phyloP scores from a whole-genome alignment of 257 asterid species.

The Osmanthus fragrans region DNA sequence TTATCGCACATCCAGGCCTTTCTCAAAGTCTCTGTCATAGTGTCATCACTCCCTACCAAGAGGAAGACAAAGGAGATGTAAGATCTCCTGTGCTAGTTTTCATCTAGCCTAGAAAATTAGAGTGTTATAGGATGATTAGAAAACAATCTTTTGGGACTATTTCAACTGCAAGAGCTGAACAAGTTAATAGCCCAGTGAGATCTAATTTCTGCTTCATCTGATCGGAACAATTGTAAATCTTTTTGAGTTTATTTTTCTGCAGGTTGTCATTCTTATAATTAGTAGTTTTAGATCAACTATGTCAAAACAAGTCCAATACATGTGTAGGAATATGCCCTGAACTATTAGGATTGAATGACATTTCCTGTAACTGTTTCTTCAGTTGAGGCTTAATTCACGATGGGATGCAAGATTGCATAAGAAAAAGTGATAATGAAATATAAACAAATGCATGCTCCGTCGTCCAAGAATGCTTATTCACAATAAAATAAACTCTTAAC shows the following conservation, averaged over 20 bases:
- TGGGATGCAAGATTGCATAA: too few relatives aligned
- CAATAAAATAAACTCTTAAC: too few relatives aligned
- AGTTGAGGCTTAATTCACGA: too few relatives aligned
- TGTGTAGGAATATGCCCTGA: neutral
- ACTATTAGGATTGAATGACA: too few relatives aligned
- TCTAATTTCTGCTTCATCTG: constrained; percentile 9
- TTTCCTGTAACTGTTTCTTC: too few relatives aligned
- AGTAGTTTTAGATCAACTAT: too few relatives aligned
- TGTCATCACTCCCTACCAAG: neutral
- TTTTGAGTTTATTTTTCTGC: too few relatives aligned
- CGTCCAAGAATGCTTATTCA: too few relatives aligned
- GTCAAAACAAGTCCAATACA: neutral
- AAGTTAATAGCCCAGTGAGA: neutral
- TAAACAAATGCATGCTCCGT: too few relatives aligned
- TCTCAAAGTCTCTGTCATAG: constrained; percentile 11
- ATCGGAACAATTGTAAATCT: neutral
- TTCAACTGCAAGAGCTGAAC: neutral
- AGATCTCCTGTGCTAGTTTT: constrained; percentile 13
- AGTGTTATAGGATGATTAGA: neutral
- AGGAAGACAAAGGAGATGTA: neutral
- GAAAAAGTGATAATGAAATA: too few relatives aligned
- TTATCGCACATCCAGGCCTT: constrained; percentile 1
- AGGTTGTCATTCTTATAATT: too few relatives aligned
- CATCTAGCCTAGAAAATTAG: neutral
- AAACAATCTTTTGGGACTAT: neutral